Conservation (phyloP, 148 eudicot species). For the Cornus controversa region DNA sequence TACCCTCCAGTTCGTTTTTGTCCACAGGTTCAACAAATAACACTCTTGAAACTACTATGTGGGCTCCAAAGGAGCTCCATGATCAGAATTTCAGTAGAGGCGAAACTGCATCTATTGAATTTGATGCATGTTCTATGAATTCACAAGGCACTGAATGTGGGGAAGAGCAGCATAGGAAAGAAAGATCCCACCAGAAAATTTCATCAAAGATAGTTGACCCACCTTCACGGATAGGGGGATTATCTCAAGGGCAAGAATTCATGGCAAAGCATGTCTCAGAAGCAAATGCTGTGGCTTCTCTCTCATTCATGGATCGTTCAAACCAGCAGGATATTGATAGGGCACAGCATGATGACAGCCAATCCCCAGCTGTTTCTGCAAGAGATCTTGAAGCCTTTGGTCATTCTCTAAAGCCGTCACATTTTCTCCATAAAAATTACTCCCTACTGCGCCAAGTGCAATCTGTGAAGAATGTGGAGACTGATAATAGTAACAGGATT, state of each 20-base stretch:
- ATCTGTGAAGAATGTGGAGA: constrained; percentile 17
- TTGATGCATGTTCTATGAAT: constrained; percentile 20
- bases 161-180: constrained; percentile 5
- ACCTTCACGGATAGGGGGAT: constrained; percentile 11
- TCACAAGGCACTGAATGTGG: constrained; percentile 19
- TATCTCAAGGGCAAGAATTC: constrained; percentile 12
- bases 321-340: constrained; percentile 6
- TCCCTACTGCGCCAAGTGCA: constrained; percentile 14
- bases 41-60: constrained; percentile 16
- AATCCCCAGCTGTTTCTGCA: constrained; percentile 12
- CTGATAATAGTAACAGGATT: constrained; percentile 11
- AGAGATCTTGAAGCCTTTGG: constrained; percentile 41
- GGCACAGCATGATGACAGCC: constrained; percentile 14
- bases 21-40: constrained; percentile 27
- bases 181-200: constrained; percentile 9
- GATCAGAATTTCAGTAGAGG: constrained; percentile 7
- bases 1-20: constrained; percentile 12
- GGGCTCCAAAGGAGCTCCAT: constrained; percentile 22
- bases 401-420: constrained; percentile 33
- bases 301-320: constrained; percentile 6
- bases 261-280: constrained; percentile 13
- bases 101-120: constrained; percentile 11
- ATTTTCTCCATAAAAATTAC: constrained; percentile 10
- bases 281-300: constrained; percentile 8
- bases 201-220: constrained; percentile 4